phyloP scores from a whole-genome alignment of 139 green algal genomes.

The Spirogloea muscicola region DNA sequence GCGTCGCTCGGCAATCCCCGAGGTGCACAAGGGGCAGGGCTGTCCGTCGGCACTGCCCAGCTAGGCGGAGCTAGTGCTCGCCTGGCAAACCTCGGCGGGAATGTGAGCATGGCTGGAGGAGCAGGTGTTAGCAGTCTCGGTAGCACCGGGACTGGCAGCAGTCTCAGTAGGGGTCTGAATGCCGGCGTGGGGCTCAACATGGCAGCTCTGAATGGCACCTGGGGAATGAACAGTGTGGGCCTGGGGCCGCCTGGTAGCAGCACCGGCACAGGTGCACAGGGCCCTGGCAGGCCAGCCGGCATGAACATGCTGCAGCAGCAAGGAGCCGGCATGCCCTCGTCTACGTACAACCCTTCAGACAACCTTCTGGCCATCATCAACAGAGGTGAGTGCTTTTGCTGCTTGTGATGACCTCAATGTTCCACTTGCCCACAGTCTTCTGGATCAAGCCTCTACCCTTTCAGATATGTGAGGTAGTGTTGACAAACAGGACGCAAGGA shows the following conservation, averaged over 20 bases:
- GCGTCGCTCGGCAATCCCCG: slow-evolving; percentile 10
- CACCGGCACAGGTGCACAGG: slow-evolving; percentile 20
- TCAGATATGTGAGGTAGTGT: too few relatives aligned
- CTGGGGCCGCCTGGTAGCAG: slow-evolving; percentile 24
- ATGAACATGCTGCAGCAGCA: background rate
- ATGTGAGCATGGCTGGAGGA: slow-evolving; percentile 25
- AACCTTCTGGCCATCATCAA: slow-evolving; percentile 42
- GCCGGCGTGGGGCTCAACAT: slow-evolving; percentile 31
- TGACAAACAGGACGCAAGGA: too few relatives aligned
- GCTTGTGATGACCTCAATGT: too few relatives aligned
- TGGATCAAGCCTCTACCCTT: too few relatives aligned
- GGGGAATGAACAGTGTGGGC: slow-evolving; percentile 22
- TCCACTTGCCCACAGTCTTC: too few relatives aligned
- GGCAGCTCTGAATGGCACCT: slow-evolving; percentile 21
- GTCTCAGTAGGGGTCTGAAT: slow-evolving; percentile 23
- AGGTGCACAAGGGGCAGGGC: background rate
- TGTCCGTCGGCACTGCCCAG: slow-evolving; percentile 3
- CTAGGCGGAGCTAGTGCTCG: background rate
- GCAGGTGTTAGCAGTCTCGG: slow-evolving; percentile 3
- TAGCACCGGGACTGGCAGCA: slow-evolving; percentile 1
- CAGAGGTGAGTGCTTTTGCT: slow-evolving; percentile 41
- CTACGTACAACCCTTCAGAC: slow-evolving; percentile 34
- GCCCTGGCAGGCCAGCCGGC: slow-evolving; percentile 31
- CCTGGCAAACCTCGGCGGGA: background rate
- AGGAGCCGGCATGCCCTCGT: slow-evolving; percentile 20